Evolutionary conservation across 305 asterid genomes (phyloP).

Genomic region (Rubia peregrina): DNA sequence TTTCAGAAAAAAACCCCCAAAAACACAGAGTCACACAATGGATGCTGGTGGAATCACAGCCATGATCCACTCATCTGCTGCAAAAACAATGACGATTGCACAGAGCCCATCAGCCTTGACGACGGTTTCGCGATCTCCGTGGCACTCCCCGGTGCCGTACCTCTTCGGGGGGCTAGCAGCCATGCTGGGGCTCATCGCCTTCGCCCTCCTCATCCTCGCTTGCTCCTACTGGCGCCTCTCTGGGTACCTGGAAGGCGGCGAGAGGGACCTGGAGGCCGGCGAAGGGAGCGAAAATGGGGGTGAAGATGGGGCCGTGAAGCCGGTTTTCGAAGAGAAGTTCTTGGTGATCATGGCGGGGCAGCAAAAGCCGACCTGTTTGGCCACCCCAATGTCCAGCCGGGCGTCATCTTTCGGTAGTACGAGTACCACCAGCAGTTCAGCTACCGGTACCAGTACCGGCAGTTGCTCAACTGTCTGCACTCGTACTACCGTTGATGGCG

Average conservation of each 20-base stretch:
- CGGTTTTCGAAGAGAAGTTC: slow-evolving; percentile 60
- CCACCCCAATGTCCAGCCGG: slow-evolving; percentile 66
- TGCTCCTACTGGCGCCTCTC: slow-evolving; percentile 85
- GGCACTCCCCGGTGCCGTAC: slow-evolving; percentile 96
- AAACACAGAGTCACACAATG: not conserved
- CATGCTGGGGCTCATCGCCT: slow-evolving; percentile 81
- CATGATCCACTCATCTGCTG: slow-evolving; percentile 15
- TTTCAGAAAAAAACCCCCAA: not conserved
- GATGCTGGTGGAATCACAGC: not conserved
- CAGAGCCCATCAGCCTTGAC: slow-evolving; percentile 24
- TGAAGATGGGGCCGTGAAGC: slow-evolving; percentile 19
- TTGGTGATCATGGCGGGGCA: slow-evolving; percentile 88
- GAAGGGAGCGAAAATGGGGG: slow-evolving; percentile 14
- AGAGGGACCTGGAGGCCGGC: slow-evolving; percentile 55
- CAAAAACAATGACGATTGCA: slow-evolving; percentile 27
- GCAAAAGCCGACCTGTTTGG: slow-evolving; percentile 66
- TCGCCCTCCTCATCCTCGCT: slow-evolving; percentile 68
- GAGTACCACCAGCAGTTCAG: slow-evolving; percentile 19
- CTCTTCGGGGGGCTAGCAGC: slow-evolving; percentile 91
- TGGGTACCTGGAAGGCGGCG: slow-evolving; percentile 38
- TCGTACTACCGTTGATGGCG: slow-evolving; percentile 15
- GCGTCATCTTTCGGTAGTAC: slow-evolving; percentile 63
- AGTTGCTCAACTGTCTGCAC: too few species aligned
- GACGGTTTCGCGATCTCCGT: slow-evolving; percentile 38
- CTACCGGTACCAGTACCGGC: not conserved